Evolutionary conservation across 768 basidiomycete species (phyloP).

Genomic region (Leucosporidium scottii): DNA sequence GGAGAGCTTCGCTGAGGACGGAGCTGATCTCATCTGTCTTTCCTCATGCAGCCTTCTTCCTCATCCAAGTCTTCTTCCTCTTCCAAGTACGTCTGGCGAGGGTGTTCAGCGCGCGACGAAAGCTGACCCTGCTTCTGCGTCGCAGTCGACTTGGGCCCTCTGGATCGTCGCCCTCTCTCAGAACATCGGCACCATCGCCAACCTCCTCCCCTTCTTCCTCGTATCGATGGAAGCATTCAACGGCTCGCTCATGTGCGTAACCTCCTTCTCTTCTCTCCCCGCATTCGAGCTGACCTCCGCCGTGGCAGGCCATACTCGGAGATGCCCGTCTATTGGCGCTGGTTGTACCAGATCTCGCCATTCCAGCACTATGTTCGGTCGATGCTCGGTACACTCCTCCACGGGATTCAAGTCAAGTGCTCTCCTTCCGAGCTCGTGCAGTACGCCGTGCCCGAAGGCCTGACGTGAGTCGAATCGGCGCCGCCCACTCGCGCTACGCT

Average conservation of each 20-base stretch:
- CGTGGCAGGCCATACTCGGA: constrained; percentile 13
- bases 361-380: constrained; percentile 42
- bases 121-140: not conserved
- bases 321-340: constrained; percentile 38
- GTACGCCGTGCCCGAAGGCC: constrained; percentile 53
- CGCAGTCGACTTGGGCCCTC: constrained; percentile 31
- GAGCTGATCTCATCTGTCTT: not conserved
- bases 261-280: not conserved
- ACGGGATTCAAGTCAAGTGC: constrained; percentile 47
- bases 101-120: constrained; percentile 37
- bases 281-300: not conserved
- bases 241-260: constrained; percentile 20
- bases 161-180: constrained; percentile 30
- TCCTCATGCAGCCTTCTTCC: constrained; percentile 12
- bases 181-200: constrained; percentile 38
- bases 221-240: constrained; percentile 41
- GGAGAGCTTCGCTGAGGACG: too few relatives aligned
- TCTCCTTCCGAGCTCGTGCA: constrained; percentile 56
- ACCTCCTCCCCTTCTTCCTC: constrained; percentile 43
- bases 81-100: constrained; percentile 41
- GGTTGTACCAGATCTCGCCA: constrained; percentile 43
- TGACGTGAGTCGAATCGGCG: constrained; percentile 43
- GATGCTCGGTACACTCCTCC: constrained; percentile 37
- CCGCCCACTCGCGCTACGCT: too few relatives aligned
- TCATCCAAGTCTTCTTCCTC: constrained; percentile 41